Evolutionary conservation across 371 early-diverging fungal species (phyloP), one percentile per base, ranked within the genome.

Genomic region (Mortierella sp.): DNA sequence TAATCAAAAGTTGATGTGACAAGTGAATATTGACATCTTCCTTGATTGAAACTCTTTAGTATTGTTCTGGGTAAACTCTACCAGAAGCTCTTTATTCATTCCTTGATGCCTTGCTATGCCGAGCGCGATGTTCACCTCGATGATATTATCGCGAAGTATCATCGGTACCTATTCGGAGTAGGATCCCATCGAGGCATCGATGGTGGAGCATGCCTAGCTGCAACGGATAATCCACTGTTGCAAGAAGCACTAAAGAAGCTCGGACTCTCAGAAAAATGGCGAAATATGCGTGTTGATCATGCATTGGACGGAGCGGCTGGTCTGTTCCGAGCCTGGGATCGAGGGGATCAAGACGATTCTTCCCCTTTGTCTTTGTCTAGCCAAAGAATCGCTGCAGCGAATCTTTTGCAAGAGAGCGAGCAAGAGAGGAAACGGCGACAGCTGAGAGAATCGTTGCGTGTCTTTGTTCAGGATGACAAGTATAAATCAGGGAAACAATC

Each of bases 81-180:
- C 74, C 86, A 91, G 41, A 91, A 91, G 60, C 87, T 91, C 48
- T 91, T 87, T 84, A 83, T 87, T 19, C 87, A 88, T 43, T 87
- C 90, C 9, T 68, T 91, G n/a, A 83, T 84, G 13, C 84, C 88
- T 3, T 76, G 89, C 24, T 70, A 88, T 8, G 38, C 70, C 0
- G 57, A 76, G 7, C 65, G 73, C 7, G 77, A 77, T 53, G 60
- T 68, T 8, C 75, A 74, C n/a, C 60, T 74, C 8, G 80, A 80
- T n/a, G 65, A 50, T 16, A 74, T 67, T 21, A 71, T 80, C 19
- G 28, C 55, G 22, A 67, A 50, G 22, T 80, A 80, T 45, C 74
- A 80, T 43, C 75, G 61, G 28, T 69, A 74, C 21, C 32, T 80
- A 8, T 74, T 74, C 69, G 43, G 65, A 11, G n/a, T 41, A 6